Percentiles rank a stretch among this genome's conserved stretches.
These are phyloP conservation scores for Fusarium camptoceras DNA, from an alignment of 2,329 filamentous ascomycete species.

Conservation along the genomic window DNA sequence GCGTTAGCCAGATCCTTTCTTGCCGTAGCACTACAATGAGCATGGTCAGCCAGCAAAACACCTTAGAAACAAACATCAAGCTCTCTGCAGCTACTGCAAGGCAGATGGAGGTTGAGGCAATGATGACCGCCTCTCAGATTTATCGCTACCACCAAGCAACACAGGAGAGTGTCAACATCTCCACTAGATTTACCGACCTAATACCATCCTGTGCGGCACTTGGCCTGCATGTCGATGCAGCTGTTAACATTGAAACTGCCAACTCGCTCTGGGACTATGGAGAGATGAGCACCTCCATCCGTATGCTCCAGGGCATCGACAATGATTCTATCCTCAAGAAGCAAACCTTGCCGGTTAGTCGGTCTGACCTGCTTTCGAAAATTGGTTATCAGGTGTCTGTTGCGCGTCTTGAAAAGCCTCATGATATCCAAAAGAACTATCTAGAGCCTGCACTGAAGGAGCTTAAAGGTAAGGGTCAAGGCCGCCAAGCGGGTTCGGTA, in stretches of 20 bases:
- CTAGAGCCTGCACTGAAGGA: slow-evolving; percentile 86
- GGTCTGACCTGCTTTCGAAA: slow-evolving; percentile 85
- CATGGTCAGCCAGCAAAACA: slow-evolving; percentile 77
- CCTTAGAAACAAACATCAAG: slow-evolving; percentile 70
- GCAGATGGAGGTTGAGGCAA: slow-evolving; percentile 79
- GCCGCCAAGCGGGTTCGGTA: slow-evolving; percentile 83
- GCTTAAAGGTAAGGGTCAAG: slow-evolving; percentile 74
- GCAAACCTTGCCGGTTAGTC: slow-evolving; percentile 78
- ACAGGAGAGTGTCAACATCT: slow-evolving; percentile 88
- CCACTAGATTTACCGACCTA: slow-evolving; percentile 84
- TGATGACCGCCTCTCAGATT: slow-evolving; percentile 79
- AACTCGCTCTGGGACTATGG: slow-evolving; percentile 95
- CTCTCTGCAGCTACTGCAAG: slow-evolving; percentile 73
- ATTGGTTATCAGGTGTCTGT: slow-evolving; percentile 90
- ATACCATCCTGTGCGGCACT: slow-evolving; percentile 75
- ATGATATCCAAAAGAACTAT: slow-evolving; percentile 88
- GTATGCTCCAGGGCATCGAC: slow-evolving; percentile 83
- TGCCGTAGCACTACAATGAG: slow-evolving; percentile 86
- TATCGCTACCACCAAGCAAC: slow-evolving; percentile 83
- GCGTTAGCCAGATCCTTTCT: slow-evolving; percentile 83
- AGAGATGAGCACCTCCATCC: slow-evolving; percentile 88
- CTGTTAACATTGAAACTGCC: slow-evolving; percentile 83
- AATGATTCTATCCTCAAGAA: slow-evolving; percentile 68
- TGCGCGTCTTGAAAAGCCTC: slow-evolving; percentile 89
- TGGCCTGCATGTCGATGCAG: slow-evolving; percentile 82